Base-by-base conservation (phyloP, 305 asterid genomes). In the Fraxinus sp. region DNA sequence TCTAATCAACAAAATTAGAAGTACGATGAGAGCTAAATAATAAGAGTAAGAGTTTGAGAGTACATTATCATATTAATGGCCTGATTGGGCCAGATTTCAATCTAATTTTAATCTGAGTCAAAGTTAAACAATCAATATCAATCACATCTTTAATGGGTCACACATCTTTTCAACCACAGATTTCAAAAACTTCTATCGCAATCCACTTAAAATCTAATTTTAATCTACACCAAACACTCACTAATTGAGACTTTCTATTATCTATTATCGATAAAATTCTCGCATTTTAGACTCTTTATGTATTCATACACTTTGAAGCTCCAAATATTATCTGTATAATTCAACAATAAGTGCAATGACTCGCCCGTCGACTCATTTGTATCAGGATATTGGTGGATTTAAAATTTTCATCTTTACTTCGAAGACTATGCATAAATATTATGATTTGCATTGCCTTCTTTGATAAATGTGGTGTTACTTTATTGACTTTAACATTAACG, bases 261-360 rank as follows among this genome's bases (percentile, higher is more conserved):
- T 86, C 82, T 78, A 36, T 36, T 36, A 36, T 36, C 41, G 2
- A 83, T 13, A 62, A 82, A 22, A 62, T 41, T 0, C 82, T 80
- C 83, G 78, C 83, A 68, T 79, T 76, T 79, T 52, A 14, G 55
- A 79, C 66, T 57, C 66, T 78, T 41, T 76, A 73, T 73, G 78
- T 64, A 24, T 80, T 44, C 16, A 10, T 41, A 41, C 52, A 41
- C 74, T 41, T 41, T 41, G 52, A 41, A 41, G 52, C 66, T 64
- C 59, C 20, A 71, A 41, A 41, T 2, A 41, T 9, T 41, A 41
- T 9, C 0, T 41, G 1, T 41, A 10, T 57, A 75, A 78, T 46
- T 49, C 78, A 52, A 79, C 79, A 18, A n/a, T 22, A 33, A 66
- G 18, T 9, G 10, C 28, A 37, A 8, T 37, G 44, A 7, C 44